Evolutionary conservation across 208 protist genomes (phyloP), one percentile per base, ranked within the genome.

Genomic region (Kentomonas sorsogonicus): DNA sequence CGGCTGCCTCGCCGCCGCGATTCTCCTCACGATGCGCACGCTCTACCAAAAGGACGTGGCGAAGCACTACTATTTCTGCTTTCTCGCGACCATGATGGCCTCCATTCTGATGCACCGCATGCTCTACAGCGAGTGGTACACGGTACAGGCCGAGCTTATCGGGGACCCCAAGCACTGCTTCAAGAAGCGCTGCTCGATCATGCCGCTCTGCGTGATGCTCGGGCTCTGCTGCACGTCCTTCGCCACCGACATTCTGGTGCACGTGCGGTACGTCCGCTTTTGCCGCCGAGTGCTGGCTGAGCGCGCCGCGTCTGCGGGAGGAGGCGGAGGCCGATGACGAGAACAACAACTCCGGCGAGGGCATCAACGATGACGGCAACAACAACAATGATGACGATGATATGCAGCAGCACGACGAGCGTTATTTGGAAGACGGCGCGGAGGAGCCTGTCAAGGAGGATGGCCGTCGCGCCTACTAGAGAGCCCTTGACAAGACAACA

Each of bases 41-140:
- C 60, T 77, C 20, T 82, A 71, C 70, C 62, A 48, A 25, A 70
- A 66, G 23, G 74, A 82, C 45, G 39, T 63, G 34, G 74, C 61
- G 16, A 82, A 76, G 67, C 69, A 74, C 55, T 82, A 77, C 57
- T 74, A 77, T 50, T 66, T 72, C 29, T 61, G 22, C 26, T 66
- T 62, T 31, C 0, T 74, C 27, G 58, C 69, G 11, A 41, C 31
- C 0, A 41, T 57, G 10, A 46, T 47, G 30, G n/a, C 69, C 15
- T 64, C 70, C 5, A n/a, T 82, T 16, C 41, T 71, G 45, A 60
- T 82, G 22, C 72, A 77, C 57, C 46, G 31, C 36, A n/a, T 40
- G 36, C 36, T 40, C 11, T 40, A 22, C 18, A 23, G 46, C 18
- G 46, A 52, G 46, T 52, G 51, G 51, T 56, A 56, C 51, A 45